Evolutionary conservation across 1,284 basidiomycete genomes (phyloP).

Genomic region (Mycena citricolor): DNA sequence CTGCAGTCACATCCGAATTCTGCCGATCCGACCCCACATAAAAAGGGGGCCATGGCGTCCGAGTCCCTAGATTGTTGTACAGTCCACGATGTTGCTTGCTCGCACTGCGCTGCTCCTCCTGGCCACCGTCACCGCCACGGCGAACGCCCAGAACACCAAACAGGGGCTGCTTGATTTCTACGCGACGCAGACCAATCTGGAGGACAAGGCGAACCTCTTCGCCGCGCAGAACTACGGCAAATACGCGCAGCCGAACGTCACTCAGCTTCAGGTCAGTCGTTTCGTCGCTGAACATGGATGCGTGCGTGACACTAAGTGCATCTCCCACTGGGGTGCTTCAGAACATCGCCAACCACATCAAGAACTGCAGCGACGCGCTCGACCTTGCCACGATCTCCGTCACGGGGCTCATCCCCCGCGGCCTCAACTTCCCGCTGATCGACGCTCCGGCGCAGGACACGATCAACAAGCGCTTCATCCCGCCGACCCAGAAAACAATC

Average conservation of each 20-base stretch:
- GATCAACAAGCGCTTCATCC: conserved; percentile 3
- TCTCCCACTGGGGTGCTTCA: too few species aligned
- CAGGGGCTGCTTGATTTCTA: conserved; percentile 6
- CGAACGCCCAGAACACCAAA: too few species aligned
- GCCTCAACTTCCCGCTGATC: neutral
- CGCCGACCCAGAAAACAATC: conserved; percentile 2
- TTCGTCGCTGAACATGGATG: too few species aligned
- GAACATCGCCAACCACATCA: conserved; percentile 10
- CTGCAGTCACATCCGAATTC: too few species aligned
- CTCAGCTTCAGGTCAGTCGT: conserved; percentile 6
- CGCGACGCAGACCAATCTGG: conserved; percentile 7
- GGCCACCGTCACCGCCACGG: too few species aligned
- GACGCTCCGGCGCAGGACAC: neutral
- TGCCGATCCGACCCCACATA: too few species aligned
- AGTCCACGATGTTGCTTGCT: too few species aligned
- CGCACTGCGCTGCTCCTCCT: too few species aligned
- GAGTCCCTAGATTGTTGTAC: too few species aligned
- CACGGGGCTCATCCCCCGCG: neutral
- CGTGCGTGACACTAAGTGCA: too few species aligned
- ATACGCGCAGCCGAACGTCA: neutral
- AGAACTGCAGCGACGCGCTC: conserved; percentile 11
- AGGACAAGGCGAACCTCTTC: conserved; percentile 5
- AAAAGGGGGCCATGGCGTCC: too few species aligned
- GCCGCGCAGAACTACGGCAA: neutral
- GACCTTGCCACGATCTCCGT: conserved; percentile 5